Conservation (phyloP, 129 eudicot species). For the Kitagawia praeruptora region DNA sequence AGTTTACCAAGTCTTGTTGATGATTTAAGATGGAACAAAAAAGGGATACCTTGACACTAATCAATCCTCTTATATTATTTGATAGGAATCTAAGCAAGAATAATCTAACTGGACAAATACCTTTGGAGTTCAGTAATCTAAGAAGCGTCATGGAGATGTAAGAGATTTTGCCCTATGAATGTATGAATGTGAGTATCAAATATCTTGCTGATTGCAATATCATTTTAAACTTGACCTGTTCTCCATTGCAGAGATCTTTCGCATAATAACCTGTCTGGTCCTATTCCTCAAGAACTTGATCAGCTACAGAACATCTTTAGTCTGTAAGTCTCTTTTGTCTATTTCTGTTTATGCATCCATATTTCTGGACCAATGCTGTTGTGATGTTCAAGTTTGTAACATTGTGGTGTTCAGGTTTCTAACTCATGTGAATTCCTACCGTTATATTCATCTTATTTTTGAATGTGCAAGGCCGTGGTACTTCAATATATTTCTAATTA, state of each 20-base stretch:
- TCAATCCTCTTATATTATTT: background rate
- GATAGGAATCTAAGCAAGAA: conserved; percentile 75
- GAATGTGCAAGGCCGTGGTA: background rate
- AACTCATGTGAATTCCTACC: no score
- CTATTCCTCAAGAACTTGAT: conserved; percentile 74
- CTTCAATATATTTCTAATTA: background rate
- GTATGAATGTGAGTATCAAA: background rate
- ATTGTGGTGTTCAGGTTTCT: conserved; percentile 68
- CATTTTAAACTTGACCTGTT: background rate
- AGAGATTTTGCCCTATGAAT: conserved; percentile 6
- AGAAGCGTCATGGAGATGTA: conserved; percentile 93
- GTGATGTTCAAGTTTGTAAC: background rate
- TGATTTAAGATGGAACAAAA: background rate
- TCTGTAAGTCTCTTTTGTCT: conserved; percentile 37
- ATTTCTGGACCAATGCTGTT: background rate
- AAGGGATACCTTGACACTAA: background rate
- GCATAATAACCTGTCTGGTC: conserved; percentile 66
- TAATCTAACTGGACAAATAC: conserved; percentile 52
- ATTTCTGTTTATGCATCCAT: conserved; percentile 19
- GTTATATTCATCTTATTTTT: background rate
- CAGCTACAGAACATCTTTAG: conserved; percentile 85
- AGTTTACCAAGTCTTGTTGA: conserved; percentile 9
- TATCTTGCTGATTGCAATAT: background rate
- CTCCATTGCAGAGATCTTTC: conserved; percentile 64
- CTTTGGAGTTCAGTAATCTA: conserved; percentile 87